Evolutionary conservation across 1,139 yeast species (phyloP).

Genomic region (Zygotorulaspora mrakii): DNA sequence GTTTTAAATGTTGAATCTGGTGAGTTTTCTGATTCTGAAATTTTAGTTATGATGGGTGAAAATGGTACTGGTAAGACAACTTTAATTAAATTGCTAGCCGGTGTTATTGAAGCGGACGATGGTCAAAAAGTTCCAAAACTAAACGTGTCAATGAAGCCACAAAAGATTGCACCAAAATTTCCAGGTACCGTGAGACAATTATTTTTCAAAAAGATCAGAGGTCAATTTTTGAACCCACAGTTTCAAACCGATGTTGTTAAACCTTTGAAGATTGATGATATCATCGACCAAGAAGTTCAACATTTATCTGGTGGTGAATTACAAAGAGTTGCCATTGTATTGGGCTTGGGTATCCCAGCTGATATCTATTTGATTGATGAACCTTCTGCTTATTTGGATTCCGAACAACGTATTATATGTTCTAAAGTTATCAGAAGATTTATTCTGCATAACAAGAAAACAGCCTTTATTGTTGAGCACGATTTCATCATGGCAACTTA

Average conservation of each 20-base stretch:
- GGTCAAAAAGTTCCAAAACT: slow-evolving; percentile 77
- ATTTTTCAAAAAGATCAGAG: slow-evolving; percentile 93
- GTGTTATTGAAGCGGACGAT: slow-evolving; percentile 82
- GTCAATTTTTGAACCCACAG: slow-evolving; percentile 91
- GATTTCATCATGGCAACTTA: slow-evolving; percentile 99
- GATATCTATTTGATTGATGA: slow-evolving; percentile 96
- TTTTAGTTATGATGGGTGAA: slow-evolving; percentile 99
- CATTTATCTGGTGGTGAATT: slow-evolving; percentile 98
- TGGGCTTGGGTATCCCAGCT: slow-evolving; percentile 91
- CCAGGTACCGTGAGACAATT: slow-evolving; percentile 97
- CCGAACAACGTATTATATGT: slow-evolving; percentile 99
- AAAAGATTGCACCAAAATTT: slow-evolving; percentile 97
- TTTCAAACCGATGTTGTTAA: slow-evolving; percentile 97
- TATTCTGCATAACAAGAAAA: slow-evolving; percentile 91
- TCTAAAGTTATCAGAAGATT: slow-evolving; percentile 97
- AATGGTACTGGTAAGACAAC: slow-evolving; percentile 99
- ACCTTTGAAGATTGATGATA: slow-evolving; percentile 89
- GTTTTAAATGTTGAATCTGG: slow-evolving; percentile 75
- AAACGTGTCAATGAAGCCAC: slow-evolving; percentile 96
- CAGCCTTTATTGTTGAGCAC: slow-evolving; percentile 98
- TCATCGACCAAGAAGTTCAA: slow-evolving; percentile 96
- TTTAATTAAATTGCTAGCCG: slow-evolving; percentile 90
- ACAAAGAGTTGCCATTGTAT: slow-evolving; percentile 97
- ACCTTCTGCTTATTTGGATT: slow-evolving; percentile 97
- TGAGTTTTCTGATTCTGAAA: slow-evolving; percentile 93